Evolutionary conservation across 129 eudicot species (phyloP).

Genomic region (Ambrosia artemisiifolia): DNA sequence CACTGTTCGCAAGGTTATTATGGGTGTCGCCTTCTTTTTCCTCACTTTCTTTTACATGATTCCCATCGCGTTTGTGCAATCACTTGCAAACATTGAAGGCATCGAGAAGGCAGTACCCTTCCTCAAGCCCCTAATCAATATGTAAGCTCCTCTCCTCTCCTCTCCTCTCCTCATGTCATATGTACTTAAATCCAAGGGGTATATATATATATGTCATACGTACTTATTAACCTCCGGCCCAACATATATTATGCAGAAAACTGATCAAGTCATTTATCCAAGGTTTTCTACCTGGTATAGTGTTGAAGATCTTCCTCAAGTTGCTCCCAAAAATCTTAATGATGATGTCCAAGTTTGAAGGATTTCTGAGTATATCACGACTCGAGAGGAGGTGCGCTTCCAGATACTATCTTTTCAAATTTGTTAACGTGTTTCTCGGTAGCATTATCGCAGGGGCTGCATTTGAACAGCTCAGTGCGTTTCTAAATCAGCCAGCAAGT

Average conservation of each 20-base stretch:
- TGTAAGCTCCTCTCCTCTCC: conserved; percentile 39
- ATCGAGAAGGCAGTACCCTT: conserved; percentile 55
- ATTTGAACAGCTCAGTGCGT: conserved; percentile 69
- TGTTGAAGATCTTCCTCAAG: conserved; percentile 78
- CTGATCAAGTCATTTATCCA: conserved; percentile 74
- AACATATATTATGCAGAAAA: conserved; percentile 35
- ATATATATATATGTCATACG: no score
- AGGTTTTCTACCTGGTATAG: conserved; percentile 89
- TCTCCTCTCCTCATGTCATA: no score
- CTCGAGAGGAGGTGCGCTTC: conserved; percentile 88
- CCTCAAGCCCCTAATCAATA: conserved; percentile 54
- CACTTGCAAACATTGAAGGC: conserved; percentile 77
- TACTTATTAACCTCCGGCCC: neutral
- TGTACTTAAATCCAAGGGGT: neutral
- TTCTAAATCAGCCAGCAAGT: conserved; percentile 66
- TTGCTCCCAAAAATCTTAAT: conserved; percentile 74
- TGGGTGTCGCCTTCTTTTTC: conserved; percentile 66
- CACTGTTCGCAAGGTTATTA: conserved; percentile 54
- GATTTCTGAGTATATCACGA: conserved; percentile 63
- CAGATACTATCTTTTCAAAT: conserved; percentile 75
- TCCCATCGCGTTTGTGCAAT: conserved; percentile 78
- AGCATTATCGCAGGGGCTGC: conserved; percentile 82
- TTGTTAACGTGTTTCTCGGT: conserved; percentile 83
- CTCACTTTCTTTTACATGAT: conserved; percentile 81
- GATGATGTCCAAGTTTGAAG: conserved; percentile 94